Base-by-base conservation (phyloP, 257 asterid genomes). In the Knoxia roxburghii region DNA sequence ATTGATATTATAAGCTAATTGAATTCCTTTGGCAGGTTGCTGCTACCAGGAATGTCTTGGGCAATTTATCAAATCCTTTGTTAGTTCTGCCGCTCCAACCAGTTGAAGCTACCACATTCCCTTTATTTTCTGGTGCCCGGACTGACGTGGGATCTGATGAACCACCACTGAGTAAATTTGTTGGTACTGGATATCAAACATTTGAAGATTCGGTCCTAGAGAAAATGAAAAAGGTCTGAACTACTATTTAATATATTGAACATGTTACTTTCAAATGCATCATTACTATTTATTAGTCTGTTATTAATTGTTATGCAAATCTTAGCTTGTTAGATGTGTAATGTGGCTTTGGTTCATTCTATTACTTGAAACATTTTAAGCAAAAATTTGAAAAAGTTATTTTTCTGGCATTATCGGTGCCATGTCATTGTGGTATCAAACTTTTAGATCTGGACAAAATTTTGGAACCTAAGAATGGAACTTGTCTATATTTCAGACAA, bases 51-150 rank as follows among this genome's bases (percentile, higher is more conserved):
- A 81, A 78, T 49, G 91, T 82, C 57, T 79, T 87, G 74, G 95
- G 97, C 5, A 84, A 81, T 76, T 77, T 92, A 55, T 81, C 96
- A 27, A 89, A 87, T 73, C 98, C 98, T n/a, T 84, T 92, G 35
- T 68, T 92, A 37, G 88, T 89, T 27, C 57, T 81, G 79, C 95
- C 97, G 33, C 82, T 89, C 58, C 83, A 80, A 75, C 84, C 86
- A 64, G 79, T 76, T 40, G 87, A 82, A 77, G 81, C 88, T 58
- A 72, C 81, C 46, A 63, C 84, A 3, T 71, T 85, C 11, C 85
- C 95, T 26, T 60, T 75, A 8, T 61, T 70, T 62, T 73, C 77
- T 55, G 64, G 60, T 57, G 66, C 80, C 43, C 82, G 70, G 77
- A 84, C 57, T 68, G 70, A 54, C 29, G 57, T 45, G 26, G 91